Conservation (phyloP, 2,329 filamentous ascomycete species). For the Diplocarpon mali region DNA sequence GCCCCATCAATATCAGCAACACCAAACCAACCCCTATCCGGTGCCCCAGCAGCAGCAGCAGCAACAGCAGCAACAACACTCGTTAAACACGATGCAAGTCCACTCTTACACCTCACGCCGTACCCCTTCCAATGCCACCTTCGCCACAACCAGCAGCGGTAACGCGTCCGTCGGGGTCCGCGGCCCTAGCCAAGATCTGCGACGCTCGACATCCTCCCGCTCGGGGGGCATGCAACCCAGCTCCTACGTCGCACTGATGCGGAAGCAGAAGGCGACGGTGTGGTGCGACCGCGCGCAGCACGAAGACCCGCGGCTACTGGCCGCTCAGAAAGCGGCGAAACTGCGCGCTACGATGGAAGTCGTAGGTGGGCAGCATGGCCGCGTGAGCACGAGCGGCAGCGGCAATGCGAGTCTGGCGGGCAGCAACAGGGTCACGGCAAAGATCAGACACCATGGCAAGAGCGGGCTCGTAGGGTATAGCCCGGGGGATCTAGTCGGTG, state of each 20-base stretch:
- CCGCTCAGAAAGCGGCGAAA: conserved; percentile 79
- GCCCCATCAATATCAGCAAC: neutral
- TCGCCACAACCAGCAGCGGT: conserved; percentile 49
- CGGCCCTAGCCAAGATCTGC: conserved; percentile 49
- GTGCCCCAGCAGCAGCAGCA: conserved; percentile 27
- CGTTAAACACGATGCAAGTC: conserved; percentile 24
- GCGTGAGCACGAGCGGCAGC: conserved; percentile 30
- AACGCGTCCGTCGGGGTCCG: conserved; percentile 38
- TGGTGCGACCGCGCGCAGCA: conserved; percentile 94
- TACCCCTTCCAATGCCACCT: conserved; percentile 59
- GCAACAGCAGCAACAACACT: conserved; percentile 20
- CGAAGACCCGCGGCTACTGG: conserved; percentile 75
- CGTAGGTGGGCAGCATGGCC: conserved; percentile 42
- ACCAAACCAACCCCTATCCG: neutral
- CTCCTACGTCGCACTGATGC: conserved; percentile 92
- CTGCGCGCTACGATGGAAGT: conserved; percentile 78
- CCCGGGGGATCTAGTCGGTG: conserved; percentile 56
- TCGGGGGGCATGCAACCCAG: conserved; percentile 48
- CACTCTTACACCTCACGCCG: conserved; percentile 33
- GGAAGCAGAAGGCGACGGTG: conserved; percentile 94
- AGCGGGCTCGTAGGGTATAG: conserved; percentile 67
- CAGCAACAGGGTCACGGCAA: conserved; percentile 56
- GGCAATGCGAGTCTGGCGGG: conserved; percentile 28
- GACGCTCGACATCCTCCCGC: conserved; percentile 71
- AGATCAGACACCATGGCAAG: conserved; percentile 82